Percentiles rank a stretch among this genome's conserved stretches.
phyloP scores from a whole-genome alignment of 106 monocot species.

The Chionographis japonica region DNA sequence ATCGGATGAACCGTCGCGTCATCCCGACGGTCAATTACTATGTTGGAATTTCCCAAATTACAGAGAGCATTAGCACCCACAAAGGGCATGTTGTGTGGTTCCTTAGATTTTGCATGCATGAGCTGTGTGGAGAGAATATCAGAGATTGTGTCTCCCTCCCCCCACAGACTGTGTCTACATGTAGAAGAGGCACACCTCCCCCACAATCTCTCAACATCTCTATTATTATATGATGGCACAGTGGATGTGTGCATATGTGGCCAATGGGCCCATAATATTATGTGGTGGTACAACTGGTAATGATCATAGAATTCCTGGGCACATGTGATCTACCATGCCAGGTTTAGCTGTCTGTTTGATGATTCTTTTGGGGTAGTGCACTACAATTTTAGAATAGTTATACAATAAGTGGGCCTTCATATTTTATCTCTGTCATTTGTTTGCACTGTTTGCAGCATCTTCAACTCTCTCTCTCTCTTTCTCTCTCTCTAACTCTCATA shows the following conservation, averaged over 20 bases:
- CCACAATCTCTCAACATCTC: not conserved
- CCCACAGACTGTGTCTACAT: too few relatives aligned
- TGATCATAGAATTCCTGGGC: conserved; percentile 31
- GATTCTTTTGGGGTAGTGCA: conserved; percentile 26
- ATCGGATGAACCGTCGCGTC: too few relatives aligned
- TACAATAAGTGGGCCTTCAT: conserved; percentile 18
- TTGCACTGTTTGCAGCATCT: conserved; percentile 37
- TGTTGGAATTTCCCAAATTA: too few relatives aligned
- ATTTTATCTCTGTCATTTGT: conserved; percentile 28
- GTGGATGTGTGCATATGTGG: not conserved
- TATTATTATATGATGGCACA: not conserved
- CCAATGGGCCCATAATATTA: conserved; percentile 3
- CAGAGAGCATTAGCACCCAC: too few relatives aligned
- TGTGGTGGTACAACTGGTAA: conserved; percentile 22
- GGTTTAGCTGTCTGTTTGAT: conserved; percentile 36
- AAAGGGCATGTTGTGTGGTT: too few relatives aligned
- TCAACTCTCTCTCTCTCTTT: conserved; percentile 1
- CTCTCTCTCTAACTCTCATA: too few relatives aligned
- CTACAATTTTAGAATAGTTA: conserved; percentile 8
- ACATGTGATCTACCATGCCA: conserved; percentile 38
- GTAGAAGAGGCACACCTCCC: too few relatives aligned
- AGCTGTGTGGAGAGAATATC: too few relatives aligned
- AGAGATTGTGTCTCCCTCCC: too few relatives aligned
- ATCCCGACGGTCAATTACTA: too few relatives aligned
- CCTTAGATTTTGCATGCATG: too few relatives aligned